Evolutionary conservation across 1,139 yeast species (phyloP).

Genomic region (Scheffersomyces stambukii): DNA sequence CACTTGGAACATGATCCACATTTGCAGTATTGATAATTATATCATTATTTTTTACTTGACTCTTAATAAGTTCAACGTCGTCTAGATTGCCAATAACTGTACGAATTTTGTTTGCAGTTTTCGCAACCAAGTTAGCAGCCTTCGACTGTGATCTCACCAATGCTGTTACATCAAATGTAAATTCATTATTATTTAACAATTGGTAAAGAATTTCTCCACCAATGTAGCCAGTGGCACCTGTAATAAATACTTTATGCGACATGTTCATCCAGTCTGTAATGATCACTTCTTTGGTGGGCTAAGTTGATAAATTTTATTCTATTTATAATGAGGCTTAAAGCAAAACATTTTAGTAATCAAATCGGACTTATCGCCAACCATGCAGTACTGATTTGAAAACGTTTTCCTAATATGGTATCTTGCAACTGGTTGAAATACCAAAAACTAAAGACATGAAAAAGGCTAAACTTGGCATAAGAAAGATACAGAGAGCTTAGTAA

Average conservation of each 20-base stretch:
- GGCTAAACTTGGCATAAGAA: no score
- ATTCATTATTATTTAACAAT: constrained; percentile 15
- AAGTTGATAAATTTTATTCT: no score
- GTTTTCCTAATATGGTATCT: no score
- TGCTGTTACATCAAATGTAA: constrained; percentile 19
- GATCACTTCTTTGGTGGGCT: no score
- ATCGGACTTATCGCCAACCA: no score
- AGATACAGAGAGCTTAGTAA: no score
- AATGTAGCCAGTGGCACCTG: constrained; percentile 39
- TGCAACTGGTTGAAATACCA: no score
- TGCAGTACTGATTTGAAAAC: no score
- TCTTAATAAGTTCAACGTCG: constrained; percentile 16
- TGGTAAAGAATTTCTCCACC: constrained; percentile 31
- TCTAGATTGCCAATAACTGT: constrained; percentile 22
- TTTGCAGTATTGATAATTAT: constrained; percentile 35
- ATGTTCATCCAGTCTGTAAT: no score
- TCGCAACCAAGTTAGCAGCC: constrained; percentile 17
- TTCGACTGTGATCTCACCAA: constrained; percentile 24
- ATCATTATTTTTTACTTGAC: constrained; percentile 20
- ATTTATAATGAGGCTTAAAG: no score
- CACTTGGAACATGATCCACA: constrained; percentile 31
- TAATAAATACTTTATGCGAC: constrained; percentile 14
- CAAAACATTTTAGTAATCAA: no score
- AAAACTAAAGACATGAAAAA: no score
- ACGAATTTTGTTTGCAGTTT: constrained; percentile 9